Evolutionary conservation across 805 yeast genomes (phyloP).

Genomic region (Starmerella etchellsii): DNA sequence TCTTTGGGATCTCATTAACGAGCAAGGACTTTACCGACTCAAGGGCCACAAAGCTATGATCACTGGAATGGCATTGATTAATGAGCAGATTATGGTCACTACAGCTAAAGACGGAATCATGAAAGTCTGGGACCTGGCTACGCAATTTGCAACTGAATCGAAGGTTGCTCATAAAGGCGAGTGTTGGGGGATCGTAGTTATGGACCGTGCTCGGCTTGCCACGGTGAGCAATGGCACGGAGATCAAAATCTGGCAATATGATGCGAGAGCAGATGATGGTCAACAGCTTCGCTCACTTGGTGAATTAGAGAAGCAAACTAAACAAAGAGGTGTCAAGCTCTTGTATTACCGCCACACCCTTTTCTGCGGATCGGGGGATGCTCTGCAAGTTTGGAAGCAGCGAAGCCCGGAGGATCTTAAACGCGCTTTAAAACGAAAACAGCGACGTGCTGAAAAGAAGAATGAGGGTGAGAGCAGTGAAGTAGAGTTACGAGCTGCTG

Average conservation of each 20-base stretch:
- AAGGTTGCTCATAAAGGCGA: slow-evolving; percentile 89
- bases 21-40: slow-evolving; percentile 73
- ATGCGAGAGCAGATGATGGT: slow-evolving; percentile 41
- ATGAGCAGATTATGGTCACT: slow-evolving; percentile 56
- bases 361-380: slow-evolving; percentile 55
- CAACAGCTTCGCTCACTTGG: slow-evolving; percentile 49
- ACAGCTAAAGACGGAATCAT: slow-evolving; percentile 81
- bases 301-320: slow-evolving; percentile 46
- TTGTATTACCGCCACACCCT: slow-evolving; percentile 6
- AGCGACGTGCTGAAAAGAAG: slow-evolving; percentile 62
- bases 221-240: slow-evolving; percentile 76
- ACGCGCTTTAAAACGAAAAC: slow-evolving; percentile 65
- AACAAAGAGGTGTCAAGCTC: slow-evolving; percentile 17
- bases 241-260: slow-evolving; percentile 70
- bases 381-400: slow-evolving; percentile 66
- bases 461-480: slow-evolving; percentile 39
- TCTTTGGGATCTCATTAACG: slow-evolving; percentile 91
- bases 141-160: slow-evolving; percentile 86
- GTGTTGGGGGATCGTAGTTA: slow-evolving; percentile 55
- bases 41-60: slow-evolving; percentile 83
- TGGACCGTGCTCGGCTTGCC: slow-evolving; percentile 36
- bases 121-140: slow-evolving; percentile 83
- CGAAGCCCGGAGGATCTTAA: slow-evolving; percentile 65
- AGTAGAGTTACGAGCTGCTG: slow-evolving; percentile 19
- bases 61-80: slow-evolving; percentile 53